These are phyloP conservation scores for Rosa lucieae DNA, from an alignment of 306 rosid species.

Conservation along the genomic window DNA sequence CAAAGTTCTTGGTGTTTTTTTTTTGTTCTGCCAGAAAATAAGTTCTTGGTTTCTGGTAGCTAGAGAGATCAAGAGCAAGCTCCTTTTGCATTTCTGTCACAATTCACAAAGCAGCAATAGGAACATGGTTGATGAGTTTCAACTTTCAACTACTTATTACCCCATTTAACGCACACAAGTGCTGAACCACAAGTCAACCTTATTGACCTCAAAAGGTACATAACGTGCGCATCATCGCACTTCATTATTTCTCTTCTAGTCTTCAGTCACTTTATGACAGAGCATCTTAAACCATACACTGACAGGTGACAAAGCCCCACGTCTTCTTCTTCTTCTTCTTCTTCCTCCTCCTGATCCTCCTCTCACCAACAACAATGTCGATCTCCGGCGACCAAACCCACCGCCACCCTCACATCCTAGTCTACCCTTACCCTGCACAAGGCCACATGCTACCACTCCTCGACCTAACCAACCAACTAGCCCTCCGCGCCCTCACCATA, in stretches of 20 bases:
- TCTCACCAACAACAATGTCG: neutral
- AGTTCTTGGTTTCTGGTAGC: too few relatives aligned
- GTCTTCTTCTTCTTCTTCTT: neutral
- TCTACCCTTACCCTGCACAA: slow-evolving; percentile 73
- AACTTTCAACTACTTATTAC: too few relatives aligned
- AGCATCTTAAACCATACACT: neutral
- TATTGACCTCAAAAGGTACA: too few relatives aligned
- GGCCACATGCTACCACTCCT: slow-evolving; percentile 67
- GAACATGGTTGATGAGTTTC: neutral
- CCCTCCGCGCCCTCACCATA: slow-evolving; percentile 32
- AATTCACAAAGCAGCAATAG: too few relatives aligned
- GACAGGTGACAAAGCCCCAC: neutral
- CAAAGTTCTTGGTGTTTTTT: too few relatives aligned
- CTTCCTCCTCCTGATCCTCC: neutral
- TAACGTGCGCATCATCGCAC: neutral
- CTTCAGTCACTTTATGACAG: neutral
- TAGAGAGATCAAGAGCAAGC: too few relatives aligned
- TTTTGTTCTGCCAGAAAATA: too few relatives aligned
- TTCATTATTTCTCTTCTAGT: neutral
- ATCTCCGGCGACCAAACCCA: neutral
- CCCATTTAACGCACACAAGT: too few relatives aligned
- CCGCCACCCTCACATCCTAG: slow-evolving; percentile 40
- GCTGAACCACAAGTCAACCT: too few relatives aligned
- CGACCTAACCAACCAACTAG: slow-evolving; percentile 53
- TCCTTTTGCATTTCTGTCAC: too few relatives aligned